Base-by-base conservation (phyloP, 2,329 filamentous ascomycete genomes). In the Epichloe festucae region DNA sequence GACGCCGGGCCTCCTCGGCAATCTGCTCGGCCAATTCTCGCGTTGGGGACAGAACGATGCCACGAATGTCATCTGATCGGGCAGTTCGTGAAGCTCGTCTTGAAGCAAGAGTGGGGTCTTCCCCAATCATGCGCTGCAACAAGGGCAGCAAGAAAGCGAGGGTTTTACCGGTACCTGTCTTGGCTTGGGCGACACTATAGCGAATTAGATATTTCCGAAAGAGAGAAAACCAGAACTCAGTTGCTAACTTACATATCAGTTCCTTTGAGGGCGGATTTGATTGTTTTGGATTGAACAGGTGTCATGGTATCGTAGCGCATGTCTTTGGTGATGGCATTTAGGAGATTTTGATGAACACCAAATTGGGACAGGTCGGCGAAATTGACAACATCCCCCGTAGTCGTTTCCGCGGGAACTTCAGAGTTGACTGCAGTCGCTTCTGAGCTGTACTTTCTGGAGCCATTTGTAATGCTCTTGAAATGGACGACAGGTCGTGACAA, bases 101-200 rank as follows among this genome's bases (percentile, higher is more conserved):
- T 39, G 71, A 65, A 49, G 77, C 80, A 36, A 94, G 75, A 0
- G 71, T 67, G 1, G 82, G 79, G 56, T 88, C 79, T 54, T 75
- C 70, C 19, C 70, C 66, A 54, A 95, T 72, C 62, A 95, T 86
- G 54, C 82, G 83, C 65, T 96, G 88, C 49, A 97, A 71, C 7
- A 89, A 74, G 48, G 93, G 93, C 6, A 97, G 70, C 23, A 98
- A 76, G 73, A 97, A 98, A 38, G 88, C 93, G 52, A 97, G 72
- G 0, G 93, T 98, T 72, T 98, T 98, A 65, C 93, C 93, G 4
- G 93, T 97, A 65, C 93, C 93, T 8, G 93, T 98, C 71, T 88
- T 95, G 54, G 93, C 93, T 72, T 97, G 93, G 46, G 91, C 93
- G 58, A 97, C 77, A 60, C 85, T 88, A 62, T 54, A 38, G 49